These are phyloP conservation scores for Neurospora sp. DNA, from an alignment of 495 filamentous ascomycete genomes.

Conservation along the genomic window DNA sequence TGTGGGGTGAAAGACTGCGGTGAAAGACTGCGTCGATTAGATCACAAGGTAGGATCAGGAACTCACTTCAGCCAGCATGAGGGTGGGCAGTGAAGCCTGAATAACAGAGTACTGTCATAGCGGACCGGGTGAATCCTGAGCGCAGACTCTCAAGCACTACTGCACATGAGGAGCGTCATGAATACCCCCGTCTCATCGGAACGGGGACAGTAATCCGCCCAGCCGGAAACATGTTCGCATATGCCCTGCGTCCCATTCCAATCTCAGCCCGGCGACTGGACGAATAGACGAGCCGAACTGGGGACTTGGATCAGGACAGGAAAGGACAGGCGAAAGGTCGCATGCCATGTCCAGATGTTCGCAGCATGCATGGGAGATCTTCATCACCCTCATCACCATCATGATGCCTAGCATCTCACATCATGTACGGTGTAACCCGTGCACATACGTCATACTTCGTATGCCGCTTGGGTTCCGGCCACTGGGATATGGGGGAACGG, in stretches of 20 bases:
- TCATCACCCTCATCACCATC: background rate
- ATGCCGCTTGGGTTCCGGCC: background rate
- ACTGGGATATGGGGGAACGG: background rate
- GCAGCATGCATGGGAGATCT: background rate
- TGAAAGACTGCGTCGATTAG: background rate
- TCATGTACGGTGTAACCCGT: background rate
- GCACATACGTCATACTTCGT: background rate
- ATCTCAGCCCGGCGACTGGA: background rate
- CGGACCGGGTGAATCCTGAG: background rate
- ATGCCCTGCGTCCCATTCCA: background rate
- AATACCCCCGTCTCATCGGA: background rate
- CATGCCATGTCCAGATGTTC: background rate
- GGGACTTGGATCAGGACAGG: background rate
- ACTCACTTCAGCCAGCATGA: background rate
- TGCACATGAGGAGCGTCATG: background rate
- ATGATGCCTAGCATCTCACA: background rate
- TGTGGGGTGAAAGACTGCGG: background rate
- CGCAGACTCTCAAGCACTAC: background rate
- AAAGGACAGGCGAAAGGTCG: background rate
- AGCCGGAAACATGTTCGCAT: background rate
- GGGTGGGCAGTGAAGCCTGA: background rate
- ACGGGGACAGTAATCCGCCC: background rate
- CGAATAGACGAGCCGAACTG: background rate
- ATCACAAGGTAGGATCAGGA: background rate
- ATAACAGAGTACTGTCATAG: background rate